Percentiles rank a stretch among this genome's conserved stretches.
Conservation (phyloP, 768 basidiomycete species). For the Boletus edulis region DNA sequence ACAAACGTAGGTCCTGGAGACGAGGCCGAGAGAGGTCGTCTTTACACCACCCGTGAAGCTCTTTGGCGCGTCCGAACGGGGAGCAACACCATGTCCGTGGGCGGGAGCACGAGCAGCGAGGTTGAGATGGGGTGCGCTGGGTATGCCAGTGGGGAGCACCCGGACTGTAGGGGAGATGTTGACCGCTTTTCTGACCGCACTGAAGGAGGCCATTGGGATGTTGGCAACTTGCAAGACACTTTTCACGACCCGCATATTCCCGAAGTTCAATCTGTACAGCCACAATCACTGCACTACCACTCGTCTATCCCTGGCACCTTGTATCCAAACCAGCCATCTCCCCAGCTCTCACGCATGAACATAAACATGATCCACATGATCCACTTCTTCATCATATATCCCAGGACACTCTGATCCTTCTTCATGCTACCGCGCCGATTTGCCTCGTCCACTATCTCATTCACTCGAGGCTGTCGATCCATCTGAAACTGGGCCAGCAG, state of each 20-base stretch:
- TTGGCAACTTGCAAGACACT: background rate
- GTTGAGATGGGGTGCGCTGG: constrained; percentile 72
- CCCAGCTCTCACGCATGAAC: constrained; percentile 27
- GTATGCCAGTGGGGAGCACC: constrained; percentile 76
- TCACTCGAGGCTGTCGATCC: constrained; percentile 23
- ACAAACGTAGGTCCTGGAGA: constrained; percentile 68
- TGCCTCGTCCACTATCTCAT: constrained; percentile 27
- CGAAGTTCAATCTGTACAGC: constrained; percentile 40
- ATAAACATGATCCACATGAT: constrained; percentile 21
- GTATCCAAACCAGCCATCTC: constrained; percentile 30
- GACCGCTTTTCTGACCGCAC: constrained; percentile 78
- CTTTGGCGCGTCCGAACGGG: constrained; percentile 62
- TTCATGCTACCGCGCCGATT: constrained; percentile 26
- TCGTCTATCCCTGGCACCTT: constrained; percentile 27
- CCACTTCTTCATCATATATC: constrained; percentile 24
- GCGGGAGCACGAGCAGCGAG: constrained; percentile 63
- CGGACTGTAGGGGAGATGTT: constrained; percentile 81
- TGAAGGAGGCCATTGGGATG: constrained; percentile 58
- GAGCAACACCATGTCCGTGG: constrained; percentile 51
- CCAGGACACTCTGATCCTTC: constrained; percentile 17
- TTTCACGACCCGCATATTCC: constrained; percentile 29
- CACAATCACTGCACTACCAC: constrained; percentile 22
- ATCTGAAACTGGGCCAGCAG: constrained; percentile 22
- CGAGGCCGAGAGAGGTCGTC: constrained; percentile 50
- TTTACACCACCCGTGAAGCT: constrained; percentile 58